Evolutionary conservation across 2,329 filamentous ascomycete genomes (phyloP), one percentile per base, ranked within the genome.

Genomic region (Chrysoporthe cubensis): DNA sequence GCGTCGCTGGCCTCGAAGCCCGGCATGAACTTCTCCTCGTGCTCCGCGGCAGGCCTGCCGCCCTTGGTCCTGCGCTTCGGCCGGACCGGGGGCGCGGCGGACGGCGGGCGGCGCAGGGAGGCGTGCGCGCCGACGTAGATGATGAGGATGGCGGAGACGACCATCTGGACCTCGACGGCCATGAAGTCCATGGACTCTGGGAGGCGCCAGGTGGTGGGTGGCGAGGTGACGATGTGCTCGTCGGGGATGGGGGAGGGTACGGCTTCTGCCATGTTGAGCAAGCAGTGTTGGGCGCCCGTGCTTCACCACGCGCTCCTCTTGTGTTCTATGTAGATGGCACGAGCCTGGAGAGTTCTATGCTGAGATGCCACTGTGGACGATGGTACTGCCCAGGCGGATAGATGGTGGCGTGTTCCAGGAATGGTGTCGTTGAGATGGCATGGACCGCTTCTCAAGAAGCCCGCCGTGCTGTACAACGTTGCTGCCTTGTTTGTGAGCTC

Each of bases 71-170:
- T 70, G 50, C 46, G 78, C 62, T 80, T 80, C 66, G 81, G 81
- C 74, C 87, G 87, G 14, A 37, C 54, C 8, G 82, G 75, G 1
- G 88, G 85, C 1, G 82, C 89, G 0, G 95, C 94, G 1, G 94
- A 97, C 0, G 91, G 88, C 0, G 95, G 95, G 21, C 93, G 87
- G 16, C 91, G 90, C 26, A 98, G 86, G 1, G 94, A 91, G n/a
- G 91, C 92, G 78, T 97, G 92, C 9, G 94, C 88, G 60, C 92
- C 92, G 5, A 93, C 85, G 79, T 92, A 96, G 75, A 97, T 97
- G 64, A 94, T 92, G 70, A 91, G 89, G 18, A 97, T 79, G 16
- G 94, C 90, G 40, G 92, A 90, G 69, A 89, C 75, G 66, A 87
- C 77, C 58, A 88, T 81, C 70, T 82, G 82, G 18, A 76, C 67